Evolutionary conservation across 1,139 yeast genomes (phyloP), one percentile per base, ranked within the genome.

Genomic region (Candida tropicalis): DNA sequence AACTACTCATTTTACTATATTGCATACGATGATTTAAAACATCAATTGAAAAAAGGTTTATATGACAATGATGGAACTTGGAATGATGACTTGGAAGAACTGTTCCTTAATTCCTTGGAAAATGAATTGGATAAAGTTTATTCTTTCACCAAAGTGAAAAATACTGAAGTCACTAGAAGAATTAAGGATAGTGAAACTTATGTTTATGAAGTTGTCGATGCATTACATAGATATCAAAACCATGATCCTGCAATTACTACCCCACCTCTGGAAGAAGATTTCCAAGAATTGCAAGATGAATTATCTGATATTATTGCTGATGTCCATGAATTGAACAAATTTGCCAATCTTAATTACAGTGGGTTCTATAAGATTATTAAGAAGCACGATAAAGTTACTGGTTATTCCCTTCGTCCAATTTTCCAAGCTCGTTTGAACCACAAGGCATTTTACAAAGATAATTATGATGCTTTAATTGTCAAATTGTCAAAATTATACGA

Each of bases 291-390:
- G 55, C 98, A 93, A 66, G 95, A 87, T 53, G 97, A 90, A 59
- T 73, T 93, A 54, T 82, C 91, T 43, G 97, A 91, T 57, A 84
- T 93, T 53, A 91, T 93, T 65, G 97, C 98, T 24, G 98, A 91
- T 67, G 97, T 93, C 38, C 98, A 93, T 59, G 99, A 93, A 65
- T 77, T 93, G 59, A 97, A 96, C 53, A 91, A 93, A 64, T 93
- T 88, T 65, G 81, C 96, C 17, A 78, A 96, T 51, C 78, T 93
- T 61, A 93, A 93, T 65, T 93, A 91, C 69, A 91, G 96, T 22
- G 99, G 98, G 2, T 93, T 93, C 73, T 96, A 87, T 64, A 93
- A 93, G 66, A 93, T 93, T 55, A 82, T 93, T 60, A 93, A 93
- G 68, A 93, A 93, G 67, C 99, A 93, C 64, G 99, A 93, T 68